Base-by-base conservation (phyloP, 345 rosid genomes). In the Cardiospermum halicacabum region DNA sequence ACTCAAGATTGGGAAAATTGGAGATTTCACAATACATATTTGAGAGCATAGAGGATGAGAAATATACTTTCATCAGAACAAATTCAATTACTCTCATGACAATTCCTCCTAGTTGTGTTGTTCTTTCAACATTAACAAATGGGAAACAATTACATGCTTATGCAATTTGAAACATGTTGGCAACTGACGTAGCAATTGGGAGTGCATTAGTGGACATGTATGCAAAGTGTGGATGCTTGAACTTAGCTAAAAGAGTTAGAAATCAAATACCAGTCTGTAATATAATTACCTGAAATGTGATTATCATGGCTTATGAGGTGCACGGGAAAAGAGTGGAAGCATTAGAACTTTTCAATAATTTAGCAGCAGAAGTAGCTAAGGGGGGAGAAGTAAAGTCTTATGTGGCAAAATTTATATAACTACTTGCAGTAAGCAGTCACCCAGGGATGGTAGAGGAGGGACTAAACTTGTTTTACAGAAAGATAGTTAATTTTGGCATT, bases 281-380 rank as follows among this genome's bases (percentile, higher is more conserved):
- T 64, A 82, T 81, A 39, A 81, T 90, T 47, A 88, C 95, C 15
- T 93, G 98, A 94, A 93, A 93, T 70, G 92, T 85, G 24, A 83
- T 90, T 40, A 80, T 88, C 69, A 90, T 90, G 98, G 97, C 96
- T 39, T 80, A 85, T 70, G 98, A 97, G 60, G 90, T 90, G 94
- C 96, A 88, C 57, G 98, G 96, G 45, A 80, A 82, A 45, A 95
- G 92, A n/a, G 56, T 67, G 62, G 94, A 77, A 37, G 96, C 97
- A 34, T 71, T 88, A 65, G 73, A 81, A 50, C 70, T 88, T 59
- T 86, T 93, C 68, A 72, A 63, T 28, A 68, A 42, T 58, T 86
- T 92, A 96, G 77, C 61, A 11, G 69, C 75, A 2, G 74, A 60
- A 66, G 80, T 63, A 69, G 30, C 73, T 15, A 69, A 26, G 7